Conservation (phyloP, 768 basidiomycete species). For the Lentinula raphanica region DNA sequence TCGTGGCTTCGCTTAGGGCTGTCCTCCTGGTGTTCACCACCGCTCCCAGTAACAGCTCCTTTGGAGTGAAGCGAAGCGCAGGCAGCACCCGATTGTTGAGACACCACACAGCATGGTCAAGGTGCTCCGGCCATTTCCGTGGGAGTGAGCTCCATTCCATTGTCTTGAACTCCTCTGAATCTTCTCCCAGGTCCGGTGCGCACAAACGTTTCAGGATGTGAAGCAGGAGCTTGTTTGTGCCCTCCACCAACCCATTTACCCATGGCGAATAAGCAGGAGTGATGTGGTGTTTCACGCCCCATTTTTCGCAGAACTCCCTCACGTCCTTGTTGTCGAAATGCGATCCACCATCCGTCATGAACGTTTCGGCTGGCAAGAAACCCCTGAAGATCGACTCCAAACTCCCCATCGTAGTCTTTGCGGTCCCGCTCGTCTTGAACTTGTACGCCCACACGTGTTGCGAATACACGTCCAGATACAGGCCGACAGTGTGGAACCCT, state of each 20-base stretch:
- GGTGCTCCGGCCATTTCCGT: neutral
- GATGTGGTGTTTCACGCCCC: neutral
- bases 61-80: neutral
- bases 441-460: conserved; percentile 16
- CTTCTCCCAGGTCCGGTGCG: neutral
- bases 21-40: neutral
- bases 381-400: conserved; percentile 14
- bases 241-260: too few relatives aligned
- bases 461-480: neutral
- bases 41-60: neutral
- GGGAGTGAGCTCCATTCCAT: neutral
- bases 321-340: conserved; percentile 33
- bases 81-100: neutral
- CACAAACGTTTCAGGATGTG: neutral
- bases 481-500: conserved; percentile 16
- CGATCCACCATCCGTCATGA: conserved; percentile 10
- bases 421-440: conserved; percentile 17
- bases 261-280: neutral
- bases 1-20: neutral
- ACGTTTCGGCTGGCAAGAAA: conserved; percentile 20
- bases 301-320: conserved; percentile 17
- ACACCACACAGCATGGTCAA: neutral
- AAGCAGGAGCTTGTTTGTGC: conserved; percentile 25
- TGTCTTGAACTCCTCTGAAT: neutral
- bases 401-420: conserved; percentile 16